phyloP scores from a whole-genome alignment of 2,329 filamentous ascomycete species.

The Alternaria sp. region DNA sequence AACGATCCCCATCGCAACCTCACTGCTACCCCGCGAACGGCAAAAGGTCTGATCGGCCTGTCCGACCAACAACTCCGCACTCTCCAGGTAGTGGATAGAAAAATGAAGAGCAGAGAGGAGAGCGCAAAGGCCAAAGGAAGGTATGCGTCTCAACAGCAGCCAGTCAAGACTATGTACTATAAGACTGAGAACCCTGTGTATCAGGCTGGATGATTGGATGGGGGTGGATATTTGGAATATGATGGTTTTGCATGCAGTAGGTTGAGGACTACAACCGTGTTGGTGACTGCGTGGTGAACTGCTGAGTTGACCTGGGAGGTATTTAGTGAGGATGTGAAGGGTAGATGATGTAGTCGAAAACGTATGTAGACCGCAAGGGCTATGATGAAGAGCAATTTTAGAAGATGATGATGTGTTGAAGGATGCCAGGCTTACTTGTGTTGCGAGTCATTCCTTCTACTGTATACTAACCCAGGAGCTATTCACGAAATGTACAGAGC shows the following conservation, averaged over 20 bases:
- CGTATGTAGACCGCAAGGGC: background rate
- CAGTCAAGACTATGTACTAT: conserved; percentile 2
- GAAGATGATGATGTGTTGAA: background rate
- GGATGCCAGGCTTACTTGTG: background rate
- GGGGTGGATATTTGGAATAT: background rate
- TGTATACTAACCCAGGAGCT: background rate
- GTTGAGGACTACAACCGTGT: background rate
- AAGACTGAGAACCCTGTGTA: conserved; percentile 12
- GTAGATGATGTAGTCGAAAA: no score
- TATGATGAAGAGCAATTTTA: background rate
- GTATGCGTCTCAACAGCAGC: background rate
- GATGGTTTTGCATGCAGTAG: background rate
- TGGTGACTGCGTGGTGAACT: background rate
- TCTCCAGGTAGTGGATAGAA: conserved; percentile 1
- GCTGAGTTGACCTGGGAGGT: background rate
- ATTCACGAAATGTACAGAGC: background rate
- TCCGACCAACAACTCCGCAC: background rate
- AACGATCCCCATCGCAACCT: background rate
- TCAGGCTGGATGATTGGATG: background rate
- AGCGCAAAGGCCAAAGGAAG: background rate
- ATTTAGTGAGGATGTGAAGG: no score
- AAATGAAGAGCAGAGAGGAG: background rate
- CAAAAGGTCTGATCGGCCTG: background rate
- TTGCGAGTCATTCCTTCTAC: background rate
- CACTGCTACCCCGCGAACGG: background rate